Base-by-base conservation (phyloP, 805 yeast genomes). In the Clavispora fructus region DNA sequence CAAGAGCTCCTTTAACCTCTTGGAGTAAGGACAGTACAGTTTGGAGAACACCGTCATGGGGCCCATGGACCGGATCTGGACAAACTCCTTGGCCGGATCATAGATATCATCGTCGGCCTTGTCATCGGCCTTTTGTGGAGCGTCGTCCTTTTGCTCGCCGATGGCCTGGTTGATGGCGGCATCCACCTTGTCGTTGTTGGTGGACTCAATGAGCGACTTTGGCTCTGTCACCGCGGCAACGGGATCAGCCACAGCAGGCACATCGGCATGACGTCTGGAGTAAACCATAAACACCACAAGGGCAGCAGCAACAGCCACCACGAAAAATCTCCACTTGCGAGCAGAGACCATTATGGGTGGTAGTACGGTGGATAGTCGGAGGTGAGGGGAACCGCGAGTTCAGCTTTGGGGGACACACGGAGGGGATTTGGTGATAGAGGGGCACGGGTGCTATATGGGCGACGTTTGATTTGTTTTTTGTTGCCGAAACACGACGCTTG, bases 11-110 rank as follows among this genome's bases (percentile, higher is more conserved):
- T 91, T 94, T 58, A 91, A 75, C 45, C 71, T 74, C 58, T 76
- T 78, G 17, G 95, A 86, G 64, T 73, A 88, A 28, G 96, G 97
- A 68, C 97, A 87, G 58, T 70, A 64, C 1, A 73, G 55, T 49
- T 71, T 71, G 45, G 71, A 83, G 55, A 81, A 80, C 6, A 87
- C 67, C 14, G 82, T 77, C 59, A 86, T 78, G 14, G 95, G 94
- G 1, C 87, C 72, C 39, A 80, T 52, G 7, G 74, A 54, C 44
- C 90, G 59, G 30, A 87, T 85, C 43, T 73, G 74, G 37, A 75
- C 64, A 50, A 81, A 79, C 45, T 63, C 75, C 41, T 63, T 58
- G 13, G 62, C 68, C 2, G 74, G 67, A 54, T 70, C 73, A 44
- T 62, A 70, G 11, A 39, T 53, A 29, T 37, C 41, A 35, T 46